A percentile compares a stretch with the other conserved stretches of the same genome.
Evolutionary conservation across 495 filamentous ascomycete genomes (phyloP).

Genomic region (Melanomma pulvis-pyrius): DNA sequence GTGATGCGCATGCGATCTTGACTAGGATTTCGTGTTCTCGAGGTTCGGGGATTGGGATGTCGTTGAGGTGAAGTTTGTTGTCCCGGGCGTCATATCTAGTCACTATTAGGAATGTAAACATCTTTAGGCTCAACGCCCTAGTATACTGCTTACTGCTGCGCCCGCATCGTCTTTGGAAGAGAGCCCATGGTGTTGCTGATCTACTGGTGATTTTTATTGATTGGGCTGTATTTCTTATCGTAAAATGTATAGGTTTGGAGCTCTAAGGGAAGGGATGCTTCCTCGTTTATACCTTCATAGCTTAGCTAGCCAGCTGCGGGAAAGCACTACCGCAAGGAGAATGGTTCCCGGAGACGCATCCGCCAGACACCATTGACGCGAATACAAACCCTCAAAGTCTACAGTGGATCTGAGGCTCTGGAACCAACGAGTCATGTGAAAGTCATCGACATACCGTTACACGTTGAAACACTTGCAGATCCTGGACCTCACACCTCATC

Average conservation of each 20-base stretch:
- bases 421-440: background rate
- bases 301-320: background rate
- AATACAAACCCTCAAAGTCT: background rate
- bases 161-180: constrained; percentile 15
- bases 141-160: constrained; percentile 21
- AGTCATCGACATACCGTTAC: background rate
- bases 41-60: constrained; percentile 36
- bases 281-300: background rate
- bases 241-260: too few relatives aligned
- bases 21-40: constrained; percentile 40
- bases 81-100: constrained; percentile 34
- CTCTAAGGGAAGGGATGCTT: background rate
- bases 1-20: constrained; percentile 38
- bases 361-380: background rate
- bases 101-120: background rate
- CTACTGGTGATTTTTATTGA: background rate
- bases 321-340: constrained; percentile 28
- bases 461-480: background rate
- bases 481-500: background rate
- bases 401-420: background rate
- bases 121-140: background rate
- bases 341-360: constrained; percentile 27
- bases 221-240: background rate
- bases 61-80: constrained; percentile 37
- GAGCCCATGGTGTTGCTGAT: constrained; percentile 16